A percentile compares a stretch with the other conserved stretches of the same genome.
phyloP scores from a whole-genome alignment of 2,329 filamentous ascomycete genomes.

The Hirsutella minnesotensis region DNA sequence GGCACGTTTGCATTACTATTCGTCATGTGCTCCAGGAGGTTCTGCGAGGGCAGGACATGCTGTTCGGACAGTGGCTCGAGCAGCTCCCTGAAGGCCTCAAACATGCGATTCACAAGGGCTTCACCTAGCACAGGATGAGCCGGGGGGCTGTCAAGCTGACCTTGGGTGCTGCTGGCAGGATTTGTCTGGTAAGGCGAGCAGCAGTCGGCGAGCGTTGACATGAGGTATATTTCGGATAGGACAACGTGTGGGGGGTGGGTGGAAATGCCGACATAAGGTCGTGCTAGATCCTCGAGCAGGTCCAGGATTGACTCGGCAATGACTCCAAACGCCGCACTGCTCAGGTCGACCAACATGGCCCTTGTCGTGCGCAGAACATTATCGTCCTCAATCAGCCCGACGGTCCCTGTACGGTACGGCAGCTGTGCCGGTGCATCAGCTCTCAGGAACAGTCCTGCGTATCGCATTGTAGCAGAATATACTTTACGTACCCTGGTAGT shows the following conservation, averaged over 20 bases:
- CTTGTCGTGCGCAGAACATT: conserved; percentile 49
- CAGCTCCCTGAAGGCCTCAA: conserved; percentile 44
- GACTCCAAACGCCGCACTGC: conserved; percentile 36
- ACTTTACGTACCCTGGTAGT: conserved; percentile 41
- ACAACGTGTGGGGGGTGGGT: conserved; percentile 48
- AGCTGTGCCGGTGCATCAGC: conserved; percentile 2
- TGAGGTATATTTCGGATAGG: conserved; percentile 52
- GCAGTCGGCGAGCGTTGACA: conserved; percentile 52
- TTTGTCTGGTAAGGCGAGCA: conserved; percentile 49
- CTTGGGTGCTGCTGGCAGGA: conserved; percentile 17
- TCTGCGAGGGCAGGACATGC: conserved; percentile 42
- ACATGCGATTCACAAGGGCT: conserved; percentile 38
- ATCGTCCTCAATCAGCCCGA: conserved; percentile 30
- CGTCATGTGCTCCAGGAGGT: conserved; percentile 41
- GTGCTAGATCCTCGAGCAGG: conserved; percentile 46
- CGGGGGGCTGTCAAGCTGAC: conserved; percentile 7
- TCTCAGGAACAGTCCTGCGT: neutral
- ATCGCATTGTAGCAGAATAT: too few species aligned
- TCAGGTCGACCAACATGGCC: conserved; percentile 49
- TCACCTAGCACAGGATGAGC: conserved; percentile 32
- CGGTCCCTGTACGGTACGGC: conserved; percentile 6
- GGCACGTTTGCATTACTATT: conserved; percentile 15
- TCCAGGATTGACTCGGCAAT: conserved; percentile 46
- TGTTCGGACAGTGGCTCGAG: conserved; percentile 46
- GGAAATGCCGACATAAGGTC: conserved; percentile 38